Base-by-base conservation (phyloP, 805 yeast species). In the Ascoidea asiatica region DNA sequence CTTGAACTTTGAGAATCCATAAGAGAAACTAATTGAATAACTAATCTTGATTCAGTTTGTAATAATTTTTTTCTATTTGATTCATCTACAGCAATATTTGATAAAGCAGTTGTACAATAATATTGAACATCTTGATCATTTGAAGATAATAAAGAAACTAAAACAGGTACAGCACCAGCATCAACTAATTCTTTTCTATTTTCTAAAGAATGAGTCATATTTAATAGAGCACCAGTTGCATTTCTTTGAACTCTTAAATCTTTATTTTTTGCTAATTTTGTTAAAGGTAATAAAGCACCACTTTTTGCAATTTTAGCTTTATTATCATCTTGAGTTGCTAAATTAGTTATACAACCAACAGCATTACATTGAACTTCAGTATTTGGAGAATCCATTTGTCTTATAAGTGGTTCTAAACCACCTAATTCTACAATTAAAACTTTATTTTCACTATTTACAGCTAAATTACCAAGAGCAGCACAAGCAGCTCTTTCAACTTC, bases 361-460 rank as follows among this genome's bases (percentile, higher is more conserved):
- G 99, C 98, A 60, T 92, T 92, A 64, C 99, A 92, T 65, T 92
- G 98, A 37, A 92, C 97, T 63, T 92, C 99, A 47, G 92, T 95
- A 57, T 92, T 92, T 45, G 92, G 77, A 38, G 95, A 82, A 82
- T 87, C 82, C 99, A 92, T 92, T 65, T 92, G 98, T 62, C 94
- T 81, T 55, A 92, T 92, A 40, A 92, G 74, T 4, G 97, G 97
- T 51, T 89, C 95, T 46, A 92, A 73, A 2, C 97, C 98, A 22
- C 97, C 97, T 96, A 92, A 87, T 57, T 90, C 95, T 17, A 94
- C 97, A 48, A 92, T 90, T 43, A 92, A 70, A 17, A 84, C 74
- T 62, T 92, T 92, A 67, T 92, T 92, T 49, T 85, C 96, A 57
- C 88, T 89, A 65, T 92, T 88, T 29, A 92, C 98, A 2, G 99